Conservation (phyloP, 108 stramenopile species). For the Chaetoceros muelleri region DNA sequence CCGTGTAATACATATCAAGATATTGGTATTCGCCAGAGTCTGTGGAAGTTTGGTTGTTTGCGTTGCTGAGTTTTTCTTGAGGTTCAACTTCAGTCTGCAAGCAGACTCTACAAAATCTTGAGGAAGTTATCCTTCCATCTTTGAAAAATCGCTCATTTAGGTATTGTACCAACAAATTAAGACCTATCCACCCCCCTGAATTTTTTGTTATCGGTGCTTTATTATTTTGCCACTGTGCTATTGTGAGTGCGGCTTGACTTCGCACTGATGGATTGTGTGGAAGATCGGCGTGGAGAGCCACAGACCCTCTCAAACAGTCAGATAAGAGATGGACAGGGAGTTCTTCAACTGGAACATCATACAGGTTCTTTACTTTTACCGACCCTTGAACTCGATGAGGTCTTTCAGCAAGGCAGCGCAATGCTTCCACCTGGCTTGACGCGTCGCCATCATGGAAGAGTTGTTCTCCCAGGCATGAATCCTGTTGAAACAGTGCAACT, state of each 20-base stretch:
- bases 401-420: conserved; percentile 70
- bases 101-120: conserved; percentile 60
- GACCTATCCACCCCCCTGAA: conserved; percentile 62
- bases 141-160: conserved; percentile 68
- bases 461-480: conserved; percentile 77
- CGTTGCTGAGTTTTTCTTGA: conserved; percentile 8
- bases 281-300: conserved; percentile 65
- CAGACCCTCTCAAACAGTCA: conserved; percentile 75
- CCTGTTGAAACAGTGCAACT: conserved; percentile 70
- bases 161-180: conserved; percentile 70
- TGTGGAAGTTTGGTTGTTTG: conserved; percentile 21
- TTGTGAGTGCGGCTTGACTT: conserved; percentile 68
- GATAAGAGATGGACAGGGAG: conserved; percentile 75
- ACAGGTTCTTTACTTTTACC: conserved; percentile 55
- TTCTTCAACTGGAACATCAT: conserved; percentile 66
- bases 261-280: conserved; percentile 78
- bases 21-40: conserved; percentile 55
- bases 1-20: conserved; percentile 51
- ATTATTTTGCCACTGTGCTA: conserved; percentile 87
- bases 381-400: conserved; percentile 71
- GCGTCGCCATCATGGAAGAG: conserved; percentile 85
- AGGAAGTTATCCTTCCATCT: conserved; percentile 54
- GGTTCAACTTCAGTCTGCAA: conserved; percentile 50
- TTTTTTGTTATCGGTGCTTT: conserved; percentile 63
- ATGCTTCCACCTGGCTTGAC: conserved; percentile 64